Base-by-base conservation (phyloP, 371 early-diverging fungal species). In the Apophysomyces ossiformis region DNA sequence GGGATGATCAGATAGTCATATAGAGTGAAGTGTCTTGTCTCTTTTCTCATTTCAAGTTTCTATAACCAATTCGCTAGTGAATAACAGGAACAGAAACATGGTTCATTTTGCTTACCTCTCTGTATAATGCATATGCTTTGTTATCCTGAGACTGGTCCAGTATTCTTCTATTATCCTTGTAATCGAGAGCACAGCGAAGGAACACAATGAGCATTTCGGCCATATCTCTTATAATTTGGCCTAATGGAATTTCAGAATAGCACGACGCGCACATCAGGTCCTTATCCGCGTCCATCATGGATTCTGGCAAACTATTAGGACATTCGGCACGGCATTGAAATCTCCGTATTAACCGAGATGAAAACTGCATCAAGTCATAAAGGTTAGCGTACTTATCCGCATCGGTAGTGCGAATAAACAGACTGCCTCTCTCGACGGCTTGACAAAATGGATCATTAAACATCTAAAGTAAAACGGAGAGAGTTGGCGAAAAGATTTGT, bases 1-100 rank as follows among this genome's bases (percentile, higher is more conserved):
- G 81, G 81, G 47, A 77, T 75, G 45, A 80, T 80, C 16, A 80
- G 35, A 43, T 75, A 80, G 63, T 77, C 81, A 12, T 69, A 58
- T 37, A 77, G 58, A 7, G 70, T 69, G 43, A 80, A 77, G 7
- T 70, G 69, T n/a, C 76, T 66, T 6, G 81, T 80, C 67, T 80
- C 81, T 57, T 68, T 76, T 57, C 66, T 66, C 37, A 47, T 66
- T 38, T 21, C 16, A 15, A 69, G 63, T 66, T 75, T 77, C 67
- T 64, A 50, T 15, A 60, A 26, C 2, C 2, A 26, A 26, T 26
- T 26, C 32, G 2, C 32, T 1, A 26, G 32, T 26, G 32, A n/a
- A 36, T 6, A 47, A 50, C 2, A 21, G 5, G n/a, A 13, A 41
- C 0, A 5, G 1, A 50, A 26, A 11, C 5, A 32, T 32, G 2